Evolutionary conservation across 2,329 filamentous ascomycete genomes (phyloP).

Genomic region (Cytospora piceicola): DNA sequence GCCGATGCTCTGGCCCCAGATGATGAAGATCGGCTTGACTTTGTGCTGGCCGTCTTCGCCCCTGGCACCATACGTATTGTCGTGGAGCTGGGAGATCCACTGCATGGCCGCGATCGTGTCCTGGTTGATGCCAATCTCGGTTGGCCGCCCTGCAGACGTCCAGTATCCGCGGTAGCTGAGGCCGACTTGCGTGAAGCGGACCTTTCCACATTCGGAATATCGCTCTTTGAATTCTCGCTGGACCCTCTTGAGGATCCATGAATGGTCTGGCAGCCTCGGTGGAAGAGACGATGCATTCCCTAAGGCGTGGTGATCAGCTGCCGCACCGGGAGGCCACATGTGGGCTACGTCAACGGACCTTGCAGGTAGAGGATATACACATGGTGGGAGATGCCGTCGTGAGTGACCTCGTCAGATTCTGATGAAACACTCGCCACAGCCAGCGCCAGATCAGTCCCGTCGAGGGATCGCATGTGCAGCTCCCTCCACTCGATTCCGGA

Average conservation of each 20-base stretch:
- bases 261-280: slow-evolving; percentile 60
- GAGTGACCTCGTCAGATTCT: slow-evolving; percentile 6
- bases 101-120: slow-evolving; percentile 68
- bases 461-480: slow-evolving; percentile 60
- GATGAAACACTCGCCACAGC: slow-evolving; percentile 53
- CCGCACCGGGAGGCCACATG: too few species aligned
- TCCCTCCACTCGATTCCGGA: slow-evolving; percentile 70
- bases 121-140: slow-evolving; percentile 69
- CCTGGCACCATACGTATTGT: slow-evolving; percentile 32
- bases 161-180: slow-evolving; percentile 75
- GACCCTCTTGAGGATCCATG: slow-evolving; percentile 53
- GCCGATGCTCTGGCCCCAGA: slow-evolving; percentile 82
- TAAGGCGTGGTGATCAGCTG: slow-evolving; percentile 35
- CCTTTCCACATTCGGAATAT: slow-evolving; percentile 34
- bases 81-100: slow-evolving; percentile 59
- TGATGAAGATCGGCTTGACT: slow-evolving; percentile 50
- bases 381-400: slow-evolving; percentile 29
- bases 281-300: slow-evolving; percentile 64
- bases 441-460: slow-evolving; percentile 68
- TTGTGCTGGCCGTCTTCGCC: slow-evolving; percentile 27
- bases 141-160: slow-evolving; percentile 73
- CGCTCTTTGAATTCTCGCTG: slow-evolving; percentile 42
- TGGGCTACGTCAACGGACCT: slow-evolving; percentile 42
- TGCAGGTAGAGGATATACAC: slow-evolving; percentile 63
- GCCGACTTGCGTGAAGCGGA: slow-evolving; percentile 54